phyloP scores from a whole-genome alignment of 306 rosid genomes.

The Vicia villosa region DNA sequence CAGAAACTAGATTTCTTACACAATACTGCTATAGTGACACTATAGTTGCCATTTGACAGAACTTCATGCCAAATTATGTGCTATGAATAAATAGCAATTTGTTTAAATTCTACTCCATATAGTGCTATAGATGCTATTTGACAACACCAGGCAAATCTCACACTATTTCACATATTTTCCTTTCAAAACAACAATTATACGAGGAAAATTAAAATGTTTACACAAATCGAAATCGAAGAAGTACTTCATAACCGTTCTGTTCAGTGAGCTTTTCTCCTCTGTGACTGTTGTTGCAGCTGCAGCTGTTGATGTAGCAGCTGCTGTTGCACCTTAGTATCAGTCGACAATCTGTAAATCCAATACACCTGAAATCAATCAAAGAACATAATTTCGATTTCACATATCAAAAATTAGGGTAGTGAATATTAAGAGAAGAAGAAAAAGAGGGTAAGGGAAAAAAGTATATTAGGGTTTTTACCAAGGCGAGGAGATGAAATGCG shows the following conservation, averaged over 20 bases:
- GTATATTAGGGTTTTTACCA: constrained; percentile 52
- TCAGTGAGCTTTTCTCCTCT: constrained; percentile 81
- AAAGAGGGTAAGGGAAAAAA: neutral
- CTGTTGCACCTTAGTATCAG: constrained; percentile 56
- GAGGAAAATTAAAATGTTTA: neutral
- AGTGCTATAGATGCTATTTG: neutral
- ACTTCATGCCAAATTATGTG: neutral
- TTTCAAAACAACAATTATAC: neutral
- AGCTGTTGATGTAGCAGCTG: constrained; percentile 62
- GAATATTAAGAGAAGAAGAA: neutral
- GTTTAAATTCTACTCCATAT: neutral
- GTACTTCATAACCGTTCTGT: neutral
- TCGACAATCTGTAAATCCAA: constrained; percentile 90
- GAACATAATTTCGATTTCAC: neutral
- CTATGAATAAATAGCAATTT: neutral
- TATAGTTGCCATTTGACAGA: neutral
- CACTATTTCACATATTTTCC: constrained; percentile 18
- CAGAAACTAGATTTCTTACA: neutral
- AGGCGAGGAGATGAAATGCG: constrained; percentile 81
- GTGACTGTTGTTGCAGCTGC: constrained; percentile 53
- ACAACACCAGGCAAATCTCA: neutral
- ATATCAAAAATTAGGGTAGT: neutral
- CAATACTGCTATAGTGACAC: neutral
- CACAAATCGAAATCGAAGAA: neutral
- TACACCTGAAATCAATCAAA: constrained; percentile 51